phyloP scores from a whole-genome alignment of 495 filamentous ascomycete genomes.

The Cercophora sp. region DNA sequence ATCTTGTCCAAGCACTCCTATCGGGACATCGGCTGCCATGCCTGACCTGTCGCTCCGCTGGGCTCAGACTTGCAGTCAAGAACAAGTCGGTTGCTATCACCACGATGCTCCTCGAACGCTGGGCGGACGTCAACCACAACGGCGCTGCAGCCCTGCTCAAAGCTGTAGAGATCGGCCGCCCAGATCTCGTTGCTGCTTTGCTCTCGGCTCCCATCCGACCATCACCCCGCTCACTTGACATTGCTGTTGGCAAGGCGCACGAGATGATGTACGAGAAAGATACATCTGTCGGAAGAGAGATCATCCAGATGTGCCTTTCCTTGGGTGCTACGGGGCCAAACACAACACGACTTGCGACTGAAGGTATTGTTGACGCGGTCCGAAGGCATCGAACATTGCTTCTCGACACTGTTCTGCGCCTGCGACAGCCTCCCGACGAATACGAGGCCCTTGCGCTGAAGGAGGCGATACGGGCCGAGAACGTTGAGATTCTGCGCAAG shows the following conservation, averaged over 20 bases:
- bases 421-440: conserved; percentile 10
- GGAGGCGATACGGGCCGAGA: conserved; percentile 23
- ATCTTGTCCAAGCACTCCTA: conserved; percentile 19
- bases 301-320: conserved; percentile 25
- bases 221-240: conserved; percentile 25
- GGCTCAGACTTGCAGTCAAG: conserved; percentile 27
- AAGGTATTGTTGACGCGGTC: conserved; percentile 23
- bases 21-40: conserved; percentile 29
- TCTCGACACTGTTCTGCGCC: conserved; percentile 20
- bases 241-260: conserved; percentile 18
- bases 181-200: conserved; percentile 23
- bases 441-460: conserved; percentile 23
- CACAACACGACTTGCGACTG: conserved; percentile 21
- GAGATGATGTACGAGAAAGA: conserved; percentile 10
- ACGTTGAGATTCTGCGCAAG: conserved; percentile 19
- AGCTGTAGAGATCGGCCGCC: conserved; percentile 23
- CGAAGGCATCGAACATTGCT: conserved; percentile 11
- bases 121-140: conserved; percentile 30
- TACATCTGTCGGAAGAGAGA: conserved; percentile 7
- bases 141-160: conserved; percentile 19
- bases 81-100: conserved; percentile 22
- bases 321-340: conserved; percentile 23
- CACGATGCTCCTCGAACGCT: conserved; percentile 19
- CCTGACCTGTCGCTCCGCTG: conserved; percentile 26
- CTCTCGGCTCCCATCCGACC: conserved; percentile 23